Evolutionary conservation across 305 asterid genomes (phyloP).

Genomic region (Nicotiana rustica): DNA sequence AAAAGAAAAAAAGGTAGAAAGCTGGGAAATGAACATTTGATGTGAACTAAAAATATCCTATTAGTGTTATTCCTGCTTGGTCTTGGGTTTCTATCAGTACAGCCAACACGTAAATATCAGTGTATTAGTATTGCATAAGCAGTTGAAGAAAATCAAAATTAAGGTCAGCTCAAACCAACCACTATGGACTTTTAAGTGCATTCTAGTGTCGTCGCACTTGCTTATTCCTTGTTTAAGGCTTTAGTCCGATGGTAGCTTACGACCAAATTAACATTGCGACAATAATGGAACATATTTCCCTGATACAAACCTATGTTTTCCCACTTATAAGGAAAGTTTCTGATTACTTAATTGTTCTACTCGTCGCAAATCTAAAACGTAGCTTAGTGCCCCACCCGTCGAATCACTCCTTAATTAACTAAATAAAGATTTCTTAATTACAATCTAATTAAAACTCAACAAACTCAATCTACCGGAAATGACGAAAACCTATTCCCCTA

Average conservation of each 20-base stretch:
- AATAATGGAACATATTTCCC: not conserved
- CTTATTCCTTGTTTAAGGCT: not conserved
- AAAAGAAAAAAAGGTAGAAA: slow-evolving; percentile 27
- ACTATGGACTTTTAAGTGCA: not conserved
- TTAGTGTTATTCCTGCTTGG: slow-evolving; percentile 41
- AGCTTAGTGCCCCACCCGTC: slow-evolving; percentile 35
- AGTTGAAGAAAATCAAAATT: slow-evolving; percentile 32
- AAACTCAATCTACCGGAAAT: not conserved
- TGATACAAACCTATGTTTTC: not conserved
- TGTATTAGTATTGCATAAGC: not conserved
- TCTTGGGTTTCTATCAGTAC: slow-evolving; percentile 47
- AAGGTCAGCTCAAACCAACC: slow-evolving; percentile 45
- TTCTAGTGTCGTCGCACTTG: not conserved
- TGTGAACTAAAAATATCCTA: slow-evolving; percentile 54
- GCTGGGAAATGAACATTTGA: slow-evolving; percentile 35
- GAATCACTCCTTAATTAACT: not conserved
- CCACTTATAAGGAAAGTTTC: not conserved
- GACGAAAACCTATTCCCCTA: slow-evolving; percentile 41
- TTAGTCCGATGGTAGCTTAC: not conserved
- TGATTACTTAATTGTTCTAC: slow-evolving; percentile 26
- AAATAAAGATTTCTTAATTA: slow-evolving; percentile 34
- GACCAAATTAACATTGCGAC: not conserved
- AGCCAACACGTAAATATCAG: slow-evolving; percentile 34
- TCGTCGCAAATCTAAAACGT: not conserved
- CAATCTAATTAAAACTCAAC: slow-evolving; percentile 9